Conservation (phyloP, 306 rosid species). For the Rubus parviflorus region DNA sequence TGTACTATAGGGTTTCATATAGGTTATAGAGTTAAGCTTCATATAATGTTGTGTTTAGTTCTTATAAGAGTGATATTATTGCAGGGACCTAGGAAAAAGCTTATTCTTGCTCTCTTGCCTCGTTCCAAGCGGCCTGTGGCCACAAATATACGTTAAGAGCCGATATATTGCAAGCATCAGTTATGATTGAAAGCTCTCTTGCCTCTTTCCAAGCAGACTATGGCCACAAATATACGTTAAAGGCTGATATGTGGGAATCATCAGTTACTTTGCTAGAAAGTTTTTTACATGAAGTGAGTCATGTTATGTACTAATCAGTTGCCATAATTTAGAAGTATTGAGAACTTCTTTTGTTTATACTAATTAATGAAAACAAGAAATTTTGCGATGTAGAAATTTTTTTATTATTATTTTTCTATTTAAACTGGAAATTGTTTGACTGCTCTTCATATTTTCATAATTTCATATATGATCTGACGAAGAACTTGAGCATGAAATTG, state of each 20-base stretch:
- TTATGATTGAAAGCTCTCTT: constrained; percentile 19
- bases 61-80: constrained; percentile 38
- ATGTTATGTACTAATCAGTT: constrained; percentile 23
- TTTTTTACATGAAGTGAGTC: constrained; percentile 22
- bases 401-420: neutral
- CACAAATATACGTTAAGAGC: constrained; percentile 27
- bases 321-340: constrained; percentile 30
- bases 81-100: constrained; percentile 97
- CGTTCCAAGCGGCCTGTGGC: constrained; percentile 58
- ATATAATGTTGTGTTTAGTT: constrained; percentile 1
- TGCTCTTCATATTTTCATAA: neutral
- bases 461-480: neutral
- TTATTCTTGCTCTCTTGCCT: constrained; percentile 70
- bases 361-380: constrained; percentile 24
- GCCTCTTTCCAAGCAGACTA: constrained; percentile 62
- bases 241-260: constrained; percentile 35
- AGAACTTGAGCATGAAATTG: neutral
- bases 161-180: constrained; percentile 27
- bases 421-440: neutral
- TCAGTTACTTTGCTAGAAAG: constrained; percentile 19
- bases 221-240: constrained; percentile 22
- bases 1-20: neutral
- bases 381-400: constrained; percentile 35
- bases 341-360: constrained; percentile 21
- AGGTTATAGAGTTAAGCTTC: neutral